phyloP scores from a whole-genome alignment of 2,329 filamentous ascomycete genomes.

The Coccinonectria pachysandricola region DNA sequence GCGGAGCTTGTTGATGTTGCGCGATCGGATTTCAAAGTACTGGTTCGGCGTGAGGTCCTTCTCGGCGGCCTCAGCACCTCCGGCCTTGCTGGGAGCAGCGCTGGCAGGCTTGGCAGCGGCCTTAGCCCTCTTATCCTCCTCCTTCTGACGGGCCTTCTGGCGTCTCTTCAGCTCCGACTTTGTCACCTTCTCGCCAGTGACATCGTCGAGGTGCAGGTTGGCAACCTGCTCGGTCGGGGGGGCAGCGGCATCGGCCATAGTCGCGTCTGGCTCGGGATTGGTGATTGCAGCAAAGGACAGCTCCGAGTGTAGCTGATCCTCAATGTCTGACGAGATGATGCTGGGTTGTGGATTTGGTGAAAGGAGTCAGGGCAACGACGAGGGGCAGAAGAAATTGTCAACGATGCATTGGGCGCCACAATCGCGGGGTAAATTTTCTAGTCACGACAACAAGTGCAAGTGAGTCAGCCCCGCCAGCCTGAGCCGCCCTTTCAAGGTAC shows the following conservation, averaged over 20 bases:
- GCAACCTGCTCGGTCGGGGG: slow-evolving; percentile 41
- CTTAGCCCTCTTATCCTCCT: slow-evolving; percentile 83
- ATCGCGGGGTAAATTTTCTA: slow-evolving; percentile 22
- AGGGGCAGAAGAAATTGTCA: slow-evolving; percentile 20
- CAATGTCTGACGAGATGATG: no score
- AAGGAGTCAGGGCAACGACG: slow-evolving; percentile 20
- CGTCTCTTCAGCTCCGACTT: slow-evolving; percentile 91
- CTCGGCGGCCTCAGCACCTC: slow-evolving; percentile 51
- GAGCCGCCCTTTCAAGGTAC: no score
- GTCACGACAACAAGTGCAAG: slow-evolving; percentile 3
- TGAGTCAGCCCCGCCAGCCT: slow-evolving; percentile 13
- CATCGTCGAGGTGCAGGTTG: slow-evolving; percentile 80
- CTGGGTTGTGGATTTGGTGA: slow-evolving; percentile 9
- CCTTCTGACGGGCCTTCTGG: slow-evolving; percentile 80
- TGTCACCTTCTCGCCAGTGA: slow-evolving; percentile 79
- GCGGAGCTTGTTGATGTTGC: slow-evolving; percentile 48
- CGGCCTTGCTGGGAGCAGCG: slow-evolving; percentile 34
- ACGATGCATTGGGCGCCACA: slow-evolving; percentile 15
- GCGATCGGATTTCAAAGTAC: slow-evolving; percentile 94
- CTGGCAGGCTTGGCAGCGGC: slow-evolving; percentile 68
- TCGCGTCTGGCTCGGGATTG: slow-evolving; percentile 17
- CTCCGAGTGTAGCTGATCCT: no score
- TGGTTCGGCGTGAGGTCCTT: slow-evolving; percentile 49
- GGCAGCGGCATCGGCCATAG: slow-evolving; percentile 24
- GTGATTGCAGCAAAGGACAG: no score